Base-by-base conservation (phyloP, 192 early-diverging fungal species). In the Rhizophagus prolifer region DNA sequence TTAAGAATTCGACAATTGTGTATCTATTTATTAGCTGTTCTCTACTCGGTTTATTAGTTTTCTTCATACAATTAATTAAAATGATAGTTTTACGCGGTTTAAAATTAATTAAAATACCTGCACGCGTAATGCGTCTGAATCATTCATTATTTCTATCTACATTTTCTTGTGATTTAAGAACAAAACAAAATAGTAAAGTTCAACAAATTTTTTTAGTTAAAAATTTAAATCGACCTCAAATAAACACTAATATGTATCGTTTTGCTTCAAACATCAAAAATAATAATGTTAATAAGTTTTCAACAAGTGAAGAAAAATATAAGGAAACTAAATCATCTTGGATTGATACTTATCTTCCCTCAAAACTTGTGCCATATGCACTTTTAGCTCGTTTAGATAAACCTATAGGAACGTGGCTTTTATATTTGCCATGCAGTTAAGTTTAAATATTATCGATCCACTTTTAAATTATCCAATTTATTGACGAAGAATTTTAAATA, bases 331-430 rank as follows among this genome's bases (percentile, higher is more conserved):
- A 26, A 46, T 8, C 46, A 58, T 62, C 80, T 26, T 85, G 82
- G 72, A 79, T 92, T 58, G 85, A 90, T 71, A 72, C 68, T 34
- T 83, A 90, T 59, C 88, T 91, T 26, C 76, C 83, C 31, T 79
- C 76, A 47, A 72, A 83, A 9, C 58, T 85, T n/a, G 88, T 89
- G 2, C 94, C 94, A 2, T 95, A 95, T 78, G 79, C 91, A 21
- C 89, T 86, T 70, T 81, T 98, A 28, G 88, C 92, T 1, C 86
- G 97, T 1, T 77, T 97, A 8, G 96, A 98, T 77, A 95, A 94
- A 79, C 96, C 97, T 0, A 92, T 94, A 58, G 97, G 96, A 1
- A 97, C 95, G 2, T 95, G 93, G 90, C 84, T 98, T 30, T 88
- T 98, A 21, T 94, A 90, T 73, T 92, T 95, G 85, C 97, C 97